phyloP scores from a whole-genome alignment of 345 rosid species.

The Crucihimalaya himalaica region DNA sequence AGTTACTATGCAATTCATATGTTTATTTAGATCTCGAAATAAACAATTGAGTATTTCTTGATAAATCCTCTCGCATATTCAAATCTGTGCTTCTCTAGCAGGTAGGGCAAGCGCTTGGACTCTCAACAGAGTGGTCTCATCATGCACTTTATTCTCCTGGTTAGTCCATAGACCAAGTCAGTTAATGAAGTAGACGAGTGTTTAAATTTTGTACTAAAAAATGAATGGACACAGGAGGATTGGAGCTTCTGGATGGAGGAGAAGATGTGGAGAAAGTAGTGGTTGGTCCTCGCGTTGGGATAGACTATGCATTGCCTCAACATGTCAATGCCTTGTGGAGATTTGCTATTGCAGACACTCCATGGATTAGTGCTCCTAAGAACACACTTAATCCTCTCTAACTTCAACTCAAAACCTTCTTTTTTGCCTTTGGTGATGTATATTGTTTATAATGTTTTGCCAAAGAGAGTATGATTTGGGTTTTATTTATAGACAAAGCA shows the following conservation, averaged over 20 bases:
- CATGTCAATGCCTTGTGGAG: slow-evolving; percentile 86
- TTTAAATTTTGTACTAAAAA: neutral
- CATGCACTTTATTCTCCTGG: slow-evolving; percentile 85
- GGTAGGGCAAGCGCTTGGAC: slow-evolving; percentile 97
- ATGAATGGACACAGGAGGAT: slow-evolving; percentile 59
- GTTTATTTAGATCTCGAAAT: neutral
- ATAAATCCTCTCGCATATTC: neutral
- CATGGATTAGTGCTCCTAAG: slow-evolving; percentile 95
- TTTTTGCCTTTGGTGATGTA: neutral
- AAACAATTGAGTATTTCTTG: neutral
- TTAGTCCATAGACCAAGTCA: slow-evolving; percentile 37
- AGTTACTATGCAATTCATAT: neutral
- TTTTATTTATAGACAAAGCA: neutral
- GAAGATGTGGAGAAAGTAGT: slow-evolving; percentile 64
- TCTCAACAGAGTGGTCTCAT: slow-evolving; percentile 84
- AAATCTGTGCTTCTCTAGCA: slow-evolving; percentile 16
- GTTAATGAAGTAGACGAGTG: neutral
- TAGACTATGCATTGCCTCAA: slow-evolving; percentile 81
- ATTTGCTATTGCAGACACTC: slow-evolving; percentile 77
- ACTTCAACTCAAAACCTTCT: slow-evolving; percentile 6
- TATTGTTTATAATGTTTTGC: neutral
- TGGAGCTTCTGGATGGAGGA: slow-evolving; percentile 86
- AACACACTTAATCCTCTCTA: slow-evolving; percentile 65
- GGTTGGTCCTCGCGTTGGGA: slow-evolving; percentile 88
- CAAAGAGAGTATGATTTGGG: neutral